Percentiles rank a stretch among this genome's conserved stretches.
Evolutionary conservation across 2,329 filamentous ascomycete genomes (phyloP).

Genomic region (Ophiostoma perfectum): DNA sequence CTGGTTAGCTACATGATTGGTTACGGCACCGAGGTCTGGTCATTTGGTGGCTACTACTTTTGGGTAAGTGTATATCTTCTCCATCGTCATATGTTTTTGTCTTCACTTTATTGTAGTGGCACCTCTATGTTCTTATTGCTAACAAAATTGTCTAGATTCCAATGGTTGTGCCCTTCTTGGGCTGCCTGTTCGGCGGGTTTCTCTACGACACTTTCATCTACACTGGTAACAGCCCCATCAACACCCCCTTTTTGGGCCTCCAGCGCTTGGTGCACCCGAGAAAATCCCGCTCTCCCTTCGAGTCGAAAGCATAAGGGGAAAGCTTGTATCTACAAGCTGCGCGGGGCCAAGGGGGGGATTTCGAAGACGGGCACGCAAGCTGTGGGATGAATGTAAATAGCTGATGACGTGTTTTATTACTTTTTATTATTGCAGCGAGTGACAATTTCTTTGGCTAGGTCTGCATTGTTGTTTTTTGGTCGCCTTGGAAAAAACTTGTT

Average conservation of each 20-base stretch:
- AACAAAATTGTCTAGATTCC: constrained; percentile 48
- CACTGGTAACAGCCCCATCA: constrained; percentile 64
- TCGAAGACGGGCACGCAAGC: background rate
- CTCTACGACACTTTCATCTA: constrained; percentile 65
- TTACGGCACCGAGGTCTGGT: constrained; percentile 28
- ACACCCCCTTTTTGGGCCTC: constrained; percentile 61
- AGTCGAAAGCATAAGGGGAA: constrained; percentile 28
- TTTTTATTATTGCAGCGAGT: background rate
- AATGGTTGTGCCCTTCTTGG: constrained; percentile 65
- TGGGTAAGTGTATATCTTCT: constrained; percentile 19
- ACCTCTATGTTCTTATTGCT: background rate
- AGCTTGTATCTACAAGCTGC: background rate
- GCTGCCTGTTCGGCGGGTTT: constrained; percentile 58
- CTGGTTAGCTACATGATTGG: constrained; percentile 54
- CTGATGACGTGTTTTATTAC: background rate
- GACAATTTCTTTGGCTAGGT: background rate
- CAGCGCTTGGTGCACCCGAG: constrained; percentile 42
- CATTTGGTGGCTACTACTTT: constrained; percentile 26
- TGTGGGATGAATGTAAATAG: background rate
- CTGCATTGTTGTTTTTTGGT: background rate
- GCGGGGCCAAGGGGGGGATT: background rate
- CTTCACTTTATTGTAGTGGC: background rate
- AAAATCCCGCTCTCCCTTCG: constrained; percentile 33
- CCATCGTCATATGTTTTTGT: background rate
- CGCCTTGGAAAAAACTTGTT: background rate